phyloP scores from a whole-genome alignment of 1,139 yeast genomes.

The Hansenula sp. region DNA sequence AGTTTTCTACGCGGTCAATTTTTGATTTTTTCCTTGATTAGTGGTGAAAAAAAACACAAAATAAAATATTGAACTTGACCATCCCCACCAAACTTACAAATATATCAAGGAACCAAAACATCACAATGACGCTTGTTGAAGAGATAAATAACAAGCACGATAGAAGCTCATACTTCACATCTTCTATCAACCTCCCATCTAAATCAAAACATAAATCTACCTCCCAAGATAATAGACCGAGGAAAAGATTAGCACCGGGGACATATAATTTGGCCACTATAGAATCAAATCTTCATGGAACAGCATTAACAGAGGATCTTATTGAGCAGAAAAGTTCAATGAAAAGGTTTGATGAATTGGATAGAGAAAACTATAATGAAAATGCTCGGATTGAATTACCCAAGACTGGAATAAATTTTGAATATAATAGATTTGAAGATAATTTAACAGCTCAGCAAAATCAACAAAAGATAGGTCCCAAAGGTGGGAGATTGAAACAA shows the following conservation, averaged over 20 bases:
- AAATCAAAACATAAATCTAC: constrained; percentile 10
- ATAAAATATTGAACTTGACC: not conserved
- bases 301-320: constrained; percentile 22
- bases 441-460: constrained; percentile 12
- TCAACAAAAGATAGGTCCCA: constrained; percentile 7
- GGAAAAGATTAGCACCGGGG: constrained; percentile 23
- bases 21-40: too few species aligned
- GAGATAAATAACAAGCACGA: constrained; percentile 17
- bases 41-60: too few species aligned
- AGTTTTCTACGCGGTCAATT: too few species aligned
- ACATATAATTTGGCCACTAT: constrained; percentile 22
- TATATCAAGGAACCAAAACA: not conserved
- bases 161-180: constrained; percentile 22
- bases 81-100: not conserved
- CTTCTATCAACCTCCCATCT: constrained; percentile 18
- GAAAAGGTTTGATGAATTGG: constrained; percentile 35
- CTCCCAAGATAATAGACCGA: constrained; percentile 11
- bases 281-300: constrained; percentile 22
- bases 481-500: constrained; percentile 19
- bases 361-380: constrained; percentile 38
- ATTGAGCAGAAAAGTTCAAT: constrained; percentile 30
- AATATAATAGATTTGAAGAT: constrained; percentile 15
- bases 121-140: constrained; percentile 11
- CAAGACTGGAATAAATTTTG: constrained; percentile 25
- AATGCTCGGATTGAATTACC: constrained; percentile 33